These are phyloP conservation scores for Delphinella strobiligena DNA, from an alignment of 2,329 filamentous ascomycete genomes.

Conservation along the genomic window DNA sequence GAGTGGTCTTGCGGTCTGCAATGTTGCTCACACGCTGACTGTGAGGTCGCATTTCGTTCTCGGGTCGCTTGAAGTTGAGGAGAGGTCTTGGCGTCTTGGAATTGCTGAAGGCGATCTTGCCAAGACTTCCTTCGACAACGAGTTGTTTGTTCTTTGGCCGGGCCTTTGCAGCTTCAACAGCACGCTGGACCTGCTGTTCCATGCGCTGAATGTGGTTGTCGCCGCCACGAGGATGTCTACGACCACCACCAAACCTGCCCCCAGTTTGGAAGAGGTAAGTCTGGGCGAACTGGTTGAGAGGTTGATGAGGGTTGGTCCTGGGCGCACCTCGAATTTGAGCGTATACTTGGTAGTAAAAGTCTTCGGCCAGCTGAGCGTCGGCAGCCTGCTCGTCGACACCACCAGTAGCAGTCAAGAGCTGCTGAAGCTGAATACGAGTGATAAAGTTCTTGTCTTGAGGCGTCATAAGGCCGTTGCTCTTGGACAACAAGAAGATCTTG, in stretches of 20 bases:
- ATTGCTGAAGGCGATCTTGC: constrained; percentile 98
- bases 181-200: constrained; percentile 97
- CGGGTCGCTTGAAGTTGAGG: constrained; percentile 84
- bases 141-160: constrained; percentile 97
- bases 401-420: constrained; percentile 84
- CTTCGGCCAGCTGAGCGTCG: constrained; percentile 73
- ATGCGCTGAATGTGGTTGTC: constrained; percentile 98
- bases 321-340: constrained; percentile 85
- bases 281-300: constrained; percentile 90
- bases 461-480: constrained; percentile 96
- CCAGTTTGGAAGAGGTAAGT: constrained; percentile 96
- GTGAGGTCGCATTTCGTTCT: constrained; percentile 48
- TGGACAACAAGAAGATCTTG: constrained; percentile 88
- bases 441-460: constrained; percentile 99
- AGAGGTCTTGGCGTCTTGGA: constrained; percentile 92
- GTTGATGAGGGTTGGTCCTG: constrained; percentile 83
- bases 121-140: constrained; percentile 88
- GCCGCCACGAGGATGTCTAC: constrained; percentile 67
- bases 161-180: constrained; percentile 92
- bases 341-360: constrained; percentile 98
- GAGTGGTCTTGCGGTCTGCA: constrained; percentile 70
- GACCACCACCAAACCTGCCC: constrained; percentile 56
- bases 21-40: constrained; percentile 35
- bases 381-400: constrained; percentile 69
- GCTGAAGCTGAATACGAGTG: constrained; percentile 91